Evolutionary conservation across 805 yeast species (phyloP).

Genomic region (Ogataea ganodermae): DNA sequence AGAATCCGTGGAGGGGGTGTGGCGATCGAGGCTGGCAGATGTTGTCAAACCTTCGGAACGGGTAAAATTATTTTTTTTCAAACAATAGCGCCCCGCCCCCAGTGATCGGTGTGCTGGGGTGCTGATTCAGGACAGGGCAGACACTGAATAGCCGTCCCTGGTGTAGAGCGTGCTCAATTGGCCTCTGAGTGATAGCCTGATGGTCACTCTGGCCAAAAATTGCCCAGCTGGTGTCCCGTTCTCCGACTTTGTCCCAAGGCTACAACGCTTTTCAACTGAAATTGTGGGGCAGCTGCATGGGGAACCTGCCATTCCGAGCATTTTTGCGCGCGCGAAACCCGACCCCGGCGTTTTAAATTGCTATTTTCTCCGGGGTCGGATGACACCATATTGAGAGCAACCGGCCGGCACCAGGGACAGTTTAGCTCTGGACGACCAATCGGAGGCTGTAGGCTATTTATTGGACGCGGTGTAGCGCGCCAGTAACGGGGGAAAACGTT

Average conservation of each 20-base stretch:
- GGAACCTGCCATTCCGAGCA: too few species aligned
- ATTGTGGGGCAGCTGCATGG: constrained; percentile 3
- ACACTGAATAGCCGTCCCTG: too few species aligned
- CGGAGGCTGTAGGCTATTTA: not conserved
- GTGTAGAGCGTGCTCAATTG: too few species aligned
- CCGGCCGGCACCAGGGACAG: too few species aligned
- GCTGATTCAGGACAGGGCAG: too few species aligned
- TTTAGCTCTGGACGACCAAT: not conserved
- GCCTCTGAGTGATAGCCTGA: too few species aligned
- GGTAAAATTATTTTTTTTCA: not conserved
- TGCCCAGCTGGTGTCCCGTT: not conserved
- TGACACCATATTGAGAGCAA: not conserved
- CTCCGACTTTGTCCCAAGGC: not conserved
- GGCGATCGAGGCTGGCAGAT: not conserved
- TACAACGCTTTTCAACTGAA: not conserved
- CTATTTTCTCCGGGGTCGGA: not conserved
- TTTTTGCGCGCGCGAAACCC: too few species aligned
- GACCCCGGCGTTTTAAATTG: not conserved
- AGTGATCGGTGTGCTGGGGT: not conserved
- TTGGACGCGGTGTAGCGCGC: too few species aligned
- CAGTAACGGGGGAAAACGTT: too few species aligned
- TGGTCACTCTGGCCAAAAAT: too few species aligned
- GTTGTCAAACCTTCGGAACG: constrained; percentile 1
- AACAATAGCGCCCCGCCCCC: not conserved
- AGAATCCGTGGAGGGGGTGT: not conserved